Evolutionary conservation across 495 filamentous ascomycete species (phyloP), one percentile per base, ranked within the genome.

Genomic region (Hyaloscypha variabilis): DNA sequence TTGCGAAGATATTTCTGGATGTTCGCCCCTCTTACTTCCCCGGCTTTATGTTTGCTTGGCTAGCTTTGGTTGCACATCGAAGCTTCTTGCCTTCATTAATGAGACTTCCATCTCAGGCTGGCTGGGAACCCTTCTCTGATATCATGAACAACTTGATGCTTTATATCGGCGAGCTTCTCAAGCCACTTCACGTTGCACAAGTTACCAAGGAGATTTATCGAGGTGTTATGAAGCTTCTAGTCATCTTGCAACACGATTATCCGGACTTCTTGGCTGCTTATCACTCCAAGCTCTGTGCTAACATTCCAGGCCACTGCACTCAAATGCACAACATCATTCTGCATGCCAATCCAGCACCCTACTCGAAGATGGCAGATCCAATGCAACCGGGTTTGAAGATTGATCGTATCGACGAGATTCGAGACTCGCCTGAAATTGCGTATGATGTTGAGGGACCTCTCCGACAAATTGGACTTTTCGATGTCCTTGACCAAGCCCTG

Each of bases 201-300:
- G 80, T 91, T 36, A 85, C 88, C 30, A 94, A 91, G 76, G 89
- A 92, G 56, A 83, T 95, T 53, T 98, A 97, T 74, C 88, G 91
- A 68, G 92, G 89, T 2, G 85, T 90, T 8, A 81, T 97, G 28
- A 90, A 95, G 68, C 84, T 96, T 62, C 76, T 98, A 65, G 78
- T 95, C 23, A 84, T 97, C 39, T 80, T 99, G 55, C 90, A 96
- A 63, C 95, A 98, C 68, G 95, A 99, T 73, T 97, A 91, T 76
- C 91, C 93, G 0, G 93, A 96, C 62, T 98, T 97, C 74, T 81
- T 98, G 50, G 89, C 90, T 29, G 91, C 94, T 68, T 91, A 95
- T 73, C 91, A 96, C 68, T 88, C 90, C 67, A 86, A 88, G 63
- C 86, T 99, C 52, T 93, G 91, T 82, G 90, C 92, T 73, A 87